A percentile compares a stretch with the other conserved stretches of the same genome.
Evolutionary conservation across 2,329 filamentous ascomycete species (phyloP).

Genomic region (Fusarium torreyae): DNA sequence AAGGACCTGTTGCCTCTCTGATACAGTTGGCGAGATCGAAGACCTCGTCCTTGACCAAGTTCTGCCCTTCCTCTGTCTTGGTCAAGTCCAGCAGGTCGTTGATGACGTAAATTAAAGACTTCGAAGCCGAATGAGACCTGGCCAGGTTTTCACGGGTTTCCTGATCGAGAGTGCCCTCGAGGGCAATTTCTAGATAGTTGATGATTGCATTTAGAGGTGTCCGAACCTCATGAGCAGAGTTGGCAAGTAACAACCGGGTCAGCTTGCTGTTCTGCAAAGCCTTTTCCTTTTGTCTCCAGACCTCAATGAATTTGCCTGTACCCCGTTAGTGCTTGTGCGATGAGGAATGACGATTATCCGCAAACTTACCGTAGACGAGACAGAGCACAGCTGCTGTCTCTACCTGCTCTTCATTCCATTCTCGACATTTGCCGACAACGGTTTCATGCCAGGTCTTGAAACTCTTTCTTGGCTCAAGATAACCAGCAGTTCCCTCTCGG

Average conservation of each 20-base stretch:
- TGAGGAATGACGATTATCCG: neutral
- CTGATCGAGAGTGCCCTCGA: slow-evolving; percentile 83
- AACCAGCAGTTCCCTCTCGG: slow-evolving; percentile 79
- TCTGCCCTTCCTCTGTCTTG: slow-evolving; percentile 86
- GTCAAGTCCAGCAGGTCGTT: slow-evolving; percentile 92
- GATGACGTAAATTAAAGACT: slow-evolving; percentile 93
- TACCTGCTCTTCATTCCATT: slow-evolving; percentile 91
- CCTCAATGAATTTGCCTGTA: slow-evolving; percentile 83
- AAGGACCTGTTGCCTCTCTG: slow-evolving; percentile 82
- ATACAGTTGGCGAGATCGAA: slow-evolving; percentile 82
- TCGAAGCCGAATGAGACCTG: slow-evolving; percentile 90
- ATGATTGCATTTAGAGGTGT: slow-evolving; percentile 95
- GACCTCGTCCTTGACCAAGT: slow-evolving; percentile 83
- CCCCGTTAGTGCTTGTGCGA: neutral
- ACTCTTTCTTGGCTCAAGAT: slow-evolving; percentile 83
- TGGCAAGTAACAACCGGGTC: slow-evolving; percentile 83
- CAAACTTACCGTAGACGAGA: slow-evolving; percentile 81
- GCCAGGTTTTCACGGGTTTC: slow-evolving; percentile 89
- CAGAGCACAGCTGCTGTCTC: slow-evolving; percentile 91
- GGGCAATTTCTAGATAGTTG: slow-evolving; percentile 91
- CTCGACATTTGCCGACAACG: slow-evolving; percentile 84
- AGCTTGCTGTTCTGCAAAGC: slow-evolving; percentile 86
- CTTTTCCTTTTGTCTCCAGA: slow-evolving; percentile 92
- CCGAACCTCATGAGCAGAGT: slow-evolving; percentile 92
- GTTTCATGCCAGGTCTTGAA: slow-evolving; percentile 88